These are phyloP conservation scores for Rhazya stricta DNA, from an alignment of 257 asterid species.

Conservation along the genomic window DNA sequence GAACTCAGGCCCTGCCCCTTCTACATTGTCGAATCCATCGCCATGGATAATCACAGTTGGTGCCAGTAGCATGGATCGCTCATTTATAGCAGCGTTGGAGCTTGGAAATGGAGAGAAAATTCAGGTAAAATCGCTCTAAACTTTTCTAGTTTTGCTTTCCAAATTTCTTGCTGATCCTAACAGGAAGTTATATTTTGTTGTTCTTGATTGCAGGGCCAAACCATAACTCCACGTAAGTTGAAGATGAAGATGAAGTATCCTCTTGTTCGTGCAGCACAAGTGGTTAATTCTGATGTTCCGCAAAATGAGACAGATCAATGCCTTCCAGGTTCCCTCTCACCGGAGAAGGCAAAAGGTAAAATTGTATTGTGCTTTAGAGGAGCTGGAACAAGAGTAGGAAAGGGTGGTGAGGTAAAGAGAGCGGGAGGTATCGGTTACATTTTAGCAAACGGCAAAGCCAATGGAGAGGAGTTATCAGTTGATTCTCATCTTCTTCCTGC, in stretches of 20 bases:
- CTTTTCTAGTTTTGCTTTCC: not conserved
- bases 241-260: constrained; percentile 46
- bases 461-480: constrained; percentile 37
- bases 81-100: constrained; percentile 38
- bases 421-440: constrained; percentile 81
- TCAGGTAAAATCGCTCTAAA: constrained; percentile 29
- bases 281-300: constrained; percentile 36
- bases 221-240: constrained; percentile 59
- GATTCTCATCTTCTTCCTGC: constrained; percentile 51
- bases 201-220: constrained; percentile 54
- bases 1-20: constrained; percentile 56
- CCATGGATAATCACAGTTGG: constrained; percentile 95
- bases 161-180: not conserved
- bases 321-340: constrained; percentile 68
- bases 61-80: constrained; percentile 79
- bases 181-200: not conserved
- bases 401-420: constrained; percentile 78
- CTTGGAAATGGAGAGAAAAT: constrained; percentile 66
- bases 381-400: constrained; percentile 66
- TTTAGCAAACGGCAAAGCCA: constrained; percentile 50
- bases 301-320: constrained; percentile 59
- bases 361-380: constrained; percentile 76
- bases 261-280: constrained; percentile 63
- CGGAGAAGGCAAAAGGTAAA: constrained; percentile 63
- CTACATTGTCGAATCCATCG: constrained; percentile 62